Conservation (phyloP, 129 eudicot species). For the Daucus carota region DNA sequence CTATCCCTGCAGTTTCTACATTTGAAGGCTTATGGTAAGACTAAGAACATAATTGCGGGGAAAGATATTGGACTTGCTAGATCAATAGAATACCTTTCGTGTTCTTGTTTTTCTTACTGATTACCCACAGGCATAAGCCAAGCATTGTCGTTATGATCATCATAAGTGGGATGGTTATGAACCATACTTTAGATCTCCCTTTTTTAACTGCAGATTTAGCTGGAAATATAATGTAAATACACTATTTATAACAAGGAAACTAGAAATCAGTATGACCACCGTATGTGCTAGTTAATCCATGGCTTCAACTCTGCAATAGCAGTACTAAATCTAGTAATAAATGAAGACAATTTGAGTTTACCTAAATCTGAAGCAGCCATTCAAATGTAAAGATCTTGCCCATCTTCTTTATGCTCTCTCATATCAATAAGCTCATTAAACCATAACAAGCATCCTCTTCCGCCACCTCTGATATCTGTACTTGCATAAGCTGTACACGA, state of each 20-base stretch:
- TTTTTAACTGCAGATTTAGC: too few relatives aligned
- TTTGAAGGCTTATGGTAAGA: too few relatives aligned
- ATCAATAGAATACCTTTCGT: too few relatives aligned
- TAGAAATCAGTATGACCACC: not conserved
- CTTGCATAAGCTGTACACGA: slow-evolving; percentile 38
- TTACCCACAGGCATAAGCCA: too few relatives aligned
- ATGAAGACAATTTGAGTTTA: not conserved
- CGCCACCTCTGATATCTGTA: slow-evolving; percentile 14
- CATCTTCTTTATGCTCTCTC: slow-evolving; percentile 8
- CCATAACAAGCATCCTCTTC: slow-evolving; percentile 35
- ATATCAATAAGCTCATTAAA: slow-evolving; percentile 25
- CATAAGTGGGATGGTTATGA: too few relatives aligned
- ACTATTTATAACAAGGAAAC: not conserved
- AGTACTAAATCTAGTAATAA: not conserved
- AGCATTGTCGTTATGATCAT: too few relatives aligned
- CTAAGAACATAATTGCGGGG: too few relatives aligned
- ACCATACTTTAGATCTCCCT: too few relatives aligned
- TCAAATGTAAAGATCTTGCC: slow-evolving; percentile 24
- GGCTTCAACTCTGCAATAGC: not conserved
- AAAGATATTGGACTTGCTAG: too few relatives aligned
- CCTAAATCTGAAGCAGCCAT: slow-evolving; percentile 19
- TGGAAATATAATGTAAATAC: too few relatives aligned
- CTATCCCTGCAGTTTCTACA: too few relatives aligned
- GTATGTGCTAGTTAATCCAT: not conserved
- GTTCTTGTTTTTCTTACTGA: too few relatives aligned